Evolutionary conservation across 768 basidiomycete species (phyloP).

Genomic region (Boletellus sp.): DNA sequence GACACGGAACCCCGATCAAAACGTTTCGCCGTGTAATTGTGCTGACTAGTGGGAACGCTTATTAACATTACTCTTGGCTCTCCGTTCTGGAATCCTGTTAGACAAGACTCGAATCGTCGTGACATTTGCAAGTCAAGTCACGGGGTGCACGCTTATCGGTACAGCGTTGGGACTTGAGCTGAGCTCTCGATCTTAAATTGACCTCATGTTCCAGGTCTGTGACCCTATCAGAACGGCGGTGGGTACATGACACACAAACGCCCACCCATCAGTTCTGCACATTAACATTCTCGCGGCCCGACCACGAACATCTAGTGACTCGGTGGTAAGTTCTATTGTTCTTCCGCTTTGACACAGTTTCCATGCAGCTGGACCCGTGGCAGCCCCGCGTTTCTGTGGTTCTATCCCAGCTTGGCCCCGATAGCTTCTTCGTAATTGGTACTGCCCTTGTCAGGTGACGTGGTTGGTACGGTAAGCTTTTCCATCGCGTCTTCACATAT

Average conservation of each 20-base stretch:
- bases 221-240: constrained; percentile 35
- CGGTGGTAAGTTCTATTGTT: constrained; percentile 8
- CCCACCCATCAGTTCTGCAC: background rate
- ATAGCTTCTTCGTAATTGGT: constrained; percentile 47
- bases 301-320: constrained; percentile 51
- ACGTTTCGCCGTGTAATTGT: constrained; percentile 34
- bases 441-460: constrained; percentile 37
- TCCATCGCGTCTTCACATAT: background rate
- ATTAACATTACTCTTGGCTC: constrained; percentile 51
- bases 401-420: constrained; percentile 44
- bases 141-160: constrained; percentile 46
- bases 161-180: constrained; percentile 36
- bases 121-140: constrained; percentile 35
- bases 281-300: constrained; percentile 36
- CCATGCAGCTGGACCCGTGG: constrained; percentile 49
- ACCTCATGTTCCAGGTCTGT: constrained; percentile 5
- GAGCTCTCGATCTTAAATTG: constrained; percentile 38
- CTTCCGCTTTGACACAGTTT: background rate
- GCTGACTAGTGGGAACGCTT: constrained; percentile 42
- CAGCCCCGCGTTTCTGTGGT: constrained; percentile 49
- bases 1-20: constrained; percentile 42
- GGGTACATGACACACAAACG: constrained; percentile 30
- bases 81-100: constrained; percentile 46
- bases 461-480: constrained; percentile 42
- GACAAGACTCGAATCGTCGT: constrained; percentile 45